A percentile compares a stretch with the other conserved stretches of the same genome.
Conservation (phyloP, 2,329 filamentous ascomycete species). For the Gliomastix tumulicola region DNA sequence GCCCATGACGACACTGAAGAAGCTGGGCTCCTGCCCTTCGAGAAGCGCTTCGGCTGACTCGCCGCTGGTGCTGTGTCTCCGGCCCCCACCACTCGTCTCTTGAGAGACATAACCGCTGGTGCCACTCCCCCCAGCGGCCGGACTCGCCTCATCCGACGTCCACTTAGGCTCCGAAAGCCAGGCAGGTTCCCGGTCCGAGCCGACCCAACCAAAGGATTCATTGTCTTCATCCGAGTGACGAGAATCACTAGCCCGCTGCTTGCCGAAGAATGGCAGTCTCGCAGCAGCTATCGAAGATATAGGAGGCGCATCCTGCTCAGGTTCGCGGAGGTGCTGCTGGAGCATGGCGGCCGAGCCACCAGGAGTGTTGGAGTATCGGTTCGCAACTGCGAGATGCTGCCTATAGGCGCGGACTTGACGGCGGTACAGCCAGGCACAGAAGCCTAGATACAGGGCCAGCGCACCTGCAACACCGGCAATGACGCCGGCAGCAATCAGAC, state of each 20-base stretch:
- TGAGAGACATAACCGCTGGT: too few relatives aligned
- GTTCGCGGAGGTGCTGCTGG: too few relatives aligned
- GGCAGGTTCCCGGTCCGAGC: conserved; percentile 12
- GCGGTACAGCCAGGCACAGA: conserved; percentile 67
- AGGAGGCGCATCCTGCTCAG: too few relatives aligned
- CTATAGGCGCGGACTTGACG: conserved; percentile 65
- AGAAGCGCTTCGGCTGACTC: conserved; percentile 32
- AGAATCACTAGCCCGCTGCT: too few relatives aligned
- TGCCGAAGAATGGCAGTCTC: background rate
- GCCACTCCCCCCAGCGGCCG: conserved; percentile 8
- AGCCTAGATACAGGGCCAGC: conserved; percentile 58
- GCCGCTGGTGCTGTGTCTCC: conserved; percentile 10
- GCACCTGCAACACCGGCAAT: conserved; percentile 60
- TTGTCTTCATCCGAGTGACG: conserved; percentile 5
- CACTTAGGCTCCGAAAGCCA: conserved; percentile 20
- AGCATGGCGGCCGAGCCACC: background rate
- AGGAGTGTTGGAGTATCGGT: conserved; percentile 41
- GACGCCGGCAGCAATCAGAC: conserved; percentile 40
- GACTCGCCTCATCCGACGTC: conserved; percentile 13
- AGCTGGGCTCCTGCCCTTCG: conserved; percentile 59
- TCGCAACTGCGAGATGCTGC: conserved; percentile 58
- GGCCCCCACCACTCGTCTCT: conserved; percentile 12
- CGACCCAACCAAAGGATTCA: conserved; percentile 23
- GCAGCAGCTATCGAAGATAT: too few relatives aligned
- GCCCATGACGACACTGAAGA: conserved; percentile 63